Conservation (phyloP, 306 rosid species). For the Malus sylvestris region DNA sequence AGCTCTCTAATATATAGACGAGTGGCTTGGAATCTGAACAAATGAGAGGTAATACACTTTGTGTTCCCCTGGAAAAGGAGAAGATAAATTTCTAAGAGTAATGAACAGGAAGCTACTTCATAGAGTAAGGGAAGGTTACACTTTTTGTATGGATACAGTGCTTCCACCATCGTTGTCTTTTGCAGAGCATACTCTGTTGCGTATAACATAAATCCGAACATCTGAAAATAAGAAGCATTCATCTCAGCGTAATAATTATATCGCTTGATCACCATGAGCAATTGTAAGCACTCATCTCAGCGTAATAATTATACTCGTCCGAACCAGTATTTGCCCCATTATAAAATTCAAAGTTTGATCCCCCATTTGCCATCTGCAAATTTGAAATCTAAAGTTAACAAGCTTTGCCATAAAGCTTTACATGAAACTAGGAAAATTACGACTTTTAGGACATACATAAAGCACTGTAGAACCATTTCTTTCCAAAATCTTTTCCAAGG, state of each 20-base stretch:
- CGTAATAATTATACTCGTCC: constrained; percentile 39
- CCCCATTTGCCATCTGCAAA: constrained; percentile 91
- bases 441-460: constrained; percentile 47
- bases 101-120: background rate
- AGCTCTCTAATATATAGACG: background rate
- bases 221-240: constrained; percentile 42
- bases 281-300: background rate
- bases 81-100: too few relatives aligned
- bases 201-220: constrained; percentile 73
- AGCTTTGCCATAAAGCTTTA: constrained; percentile 6
- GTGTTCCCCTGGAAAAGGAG: background rate
- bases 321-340: constrained; percentile 78
- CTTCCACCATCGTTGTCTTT: constrained; percentile 33
- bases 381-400: constrained; percentile 20
- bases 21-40: background rate
- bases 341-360: constrained; percentile 91
- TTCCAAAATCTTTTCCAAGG: constrained; percentile 61
- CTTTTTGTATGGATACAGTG: constrained; percentile 62
- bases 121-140: constrained; percentile 7
- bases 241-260: constrained; percentile 6
- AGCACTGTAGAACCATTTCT: constrained; percentile 84
- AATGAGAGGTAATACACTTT: background rate
- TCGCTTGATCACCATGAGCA: too few relatives aligned
- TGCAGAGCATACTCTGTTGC: constrained; percentile 44
- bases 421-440: constrained; percentile 6